These are phyloP conservation scores for Jackrogersella minutella DNA, from an alignment of 495 filamentous ascomycete genomes.

Conservation along the genomic window DNA sequence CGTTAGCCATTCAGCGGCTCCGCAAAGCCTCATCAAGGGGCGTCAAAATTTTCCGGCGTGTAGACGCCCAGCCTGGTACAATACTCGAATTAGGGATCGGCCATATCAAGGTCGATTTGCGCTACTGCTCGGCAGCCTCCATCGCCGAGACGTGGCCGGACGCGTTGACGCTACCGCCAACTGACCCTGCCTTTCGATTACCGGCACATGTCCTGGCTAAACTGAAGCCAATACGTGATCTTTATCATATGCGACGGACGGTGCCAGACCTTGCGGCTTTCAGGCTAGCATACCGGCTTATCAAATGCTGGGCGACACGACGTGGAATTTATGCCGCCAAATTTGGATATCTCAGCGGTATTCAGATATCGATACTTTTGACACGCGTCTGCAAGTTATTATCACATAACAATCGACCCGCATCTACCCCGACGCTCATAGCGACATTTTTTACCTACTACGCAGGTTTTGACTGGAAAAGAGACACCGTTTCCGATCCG, in stretches of 20 bases:
- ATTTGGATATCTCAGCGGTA: slow-evolving; percentile 65
- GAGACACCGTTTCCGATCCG: slow-evolving; percentile 60
- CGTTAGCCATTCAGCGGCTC: slow-evolving; percentile 59
- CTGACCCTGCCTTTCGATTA: slow-evolving; percentile 58
- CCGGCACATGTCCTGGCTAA: slow-evolving; percentile 57
- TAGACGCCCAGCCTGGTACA: slow-evolving; percentile 59
- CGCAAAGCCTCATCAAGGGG: slow-evolving; percentile 50
- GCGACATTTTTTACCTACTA: slow-evolving; percentile 67
- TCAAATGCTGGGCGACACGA: slow-evolving; percentile 63
- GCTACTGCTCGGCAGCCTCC: slow-evolving; percentile 63
- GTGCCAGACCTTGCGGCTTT: slow-evolving; percentile 61
- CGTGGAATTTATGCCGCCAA: slow-evolving; percentile 65
- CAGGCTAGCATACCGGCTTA: slow-evolving; percentile 58
- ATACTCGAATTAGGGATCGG: slow-evolving; percentile 63
- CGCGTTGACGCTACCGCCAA: slow-evolving; percentile 43
- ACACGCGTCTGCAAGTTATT: slow-evolving; percentile 61
- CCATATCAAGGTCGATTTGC: slow-evolving; percentile 62
- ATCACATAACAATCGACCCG: slow-evolving; percentile 18
- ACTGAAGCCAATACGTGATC: slow-evolving; percentile 65
- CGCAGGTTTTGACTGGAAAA: slow-evolving; percentile 60
- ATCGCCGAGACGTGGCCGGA: slow-evolving; percentile 55
- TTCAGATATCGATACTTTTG: slow-evolving; percentile 66
- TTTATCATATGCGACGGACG: slow-evolving; percentile 60
- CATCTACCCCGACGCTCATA: slow-evolving; percentile 54
- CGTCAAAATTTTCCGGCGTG: slow-evolving; percentile 59